These are phyloP conservation scores for Schwanniomyces occidentalis DNA, from an alignment of 805 yeast species.

Conservation along the genomic window DNA sequence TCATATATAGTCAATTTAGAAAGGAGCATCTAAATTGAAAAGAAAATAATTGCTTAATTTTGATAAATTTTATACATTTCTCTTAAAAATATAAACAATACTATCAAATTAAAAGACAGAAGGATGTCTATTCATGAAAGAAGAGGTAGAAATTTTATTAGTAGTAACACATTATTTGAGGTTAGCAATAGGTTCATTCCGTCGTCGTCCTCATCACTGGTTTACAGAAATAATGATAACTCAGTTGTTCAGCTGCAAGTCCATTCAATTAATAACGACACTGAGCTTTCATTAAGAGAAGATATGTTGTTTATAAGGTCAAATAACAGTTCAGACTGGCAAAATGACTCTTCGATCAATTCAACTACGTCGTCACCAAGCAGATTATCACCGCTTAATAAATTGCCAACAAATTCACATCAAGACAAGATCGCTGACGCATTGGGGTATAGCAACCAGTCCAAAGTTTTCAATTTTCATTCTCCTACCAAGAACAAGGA, in stretches of 20 bases:
- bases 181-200: constrained; percentile 20
- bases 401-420: constrained; percentile 16
- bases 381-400: not conserved
- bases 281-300: constrained; percentile 16
- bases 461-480: constrained; percentile 42
- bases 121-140: not conserved
- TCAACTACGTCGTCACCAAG: not conserved
- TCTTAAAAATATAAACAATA: too few species aligned
- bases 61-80: too few species aligned
- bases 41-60: too few species aligned
- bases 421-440: constrained; percentile 50
- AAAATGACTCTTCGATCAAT: not conserved
- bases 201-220: constrained; percentile 17
- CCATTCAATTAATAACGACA: too few species aligned
- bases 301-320: constrained; percentile 14
- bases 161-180: too few species aligned
- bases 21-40: too few species aligned
- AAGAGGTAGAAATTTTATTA: not conserved
- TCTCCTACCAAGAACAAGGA: constrained; percentile 3
- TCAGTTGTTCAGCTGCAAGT: constrained; percentile 1
- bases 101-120: too few species aligned
- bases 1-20: too few species aligned
- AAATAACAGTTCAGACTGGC: not conserved
- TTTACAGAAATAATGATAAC: constrained; percentile 8
- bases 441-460: constrained; percentile 40